Evolutionary conservation across 768 basidiomycete species (phyloP), one percentile per base, ranked within the genome.

Genomic region (Russula vinacea): DNA sequence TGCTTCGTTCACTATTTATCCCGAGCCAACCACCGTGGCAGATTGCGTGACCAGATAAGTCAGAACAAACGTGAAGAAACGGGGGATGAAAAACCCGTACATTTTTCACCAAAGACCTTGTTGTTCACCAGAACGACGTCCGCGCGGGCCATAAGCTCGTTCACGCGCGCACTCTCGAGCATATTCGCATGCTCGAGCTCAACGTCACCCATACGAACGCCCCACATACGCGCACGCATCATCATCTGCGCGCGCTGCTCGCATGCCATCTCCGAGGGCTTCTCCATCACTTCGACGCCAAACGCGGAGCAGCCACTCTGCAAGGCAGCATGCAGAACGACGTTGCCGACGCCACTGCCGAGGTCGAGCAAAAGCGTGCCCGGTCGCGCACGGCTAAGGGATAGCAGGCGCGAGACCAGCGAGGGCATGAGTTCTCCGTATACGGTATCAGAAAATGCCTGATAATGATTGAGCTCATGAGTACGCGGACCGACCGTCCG

Each of bases 111-210:
- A 72, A 93, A 94, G 1, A 89, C 89, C 75, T 90, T 93, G 73
- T 93, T 94, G 73, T 94, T 92, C 59, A 92, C 88, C 65, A 98
- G 77, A 9, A 99, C 88, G 1, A 99, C 92, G 71, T 98, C 94
- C 2, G 97, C 96, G 70, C 87, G 76, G 10, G 81, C 72, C 60
- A 99, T 81, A 56, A 93, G 77, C 71, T 86, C 83, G 49, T 85
- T 80, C 17, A 94, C 85, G 44, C 86, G 78, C 26, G 71, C 71
- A 71, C 88, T 85, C 61, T 80, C 77, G 55, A 93, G 78, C 85
- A 99, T 97, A 71, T 98, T 87, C 0, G 92, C 93, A 72, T 95
- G 82, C 72, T 90, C 86, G 14, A 92, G 76, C 73, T 91, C 87
- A 32, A 93, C 84, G 3, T 86, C 80, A 5, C 93, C 90, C 66